phyloP scores from a whole-genome alignment of 2,329 filamentous ascomycete species.

The Thelonectria blattea region DNA sequence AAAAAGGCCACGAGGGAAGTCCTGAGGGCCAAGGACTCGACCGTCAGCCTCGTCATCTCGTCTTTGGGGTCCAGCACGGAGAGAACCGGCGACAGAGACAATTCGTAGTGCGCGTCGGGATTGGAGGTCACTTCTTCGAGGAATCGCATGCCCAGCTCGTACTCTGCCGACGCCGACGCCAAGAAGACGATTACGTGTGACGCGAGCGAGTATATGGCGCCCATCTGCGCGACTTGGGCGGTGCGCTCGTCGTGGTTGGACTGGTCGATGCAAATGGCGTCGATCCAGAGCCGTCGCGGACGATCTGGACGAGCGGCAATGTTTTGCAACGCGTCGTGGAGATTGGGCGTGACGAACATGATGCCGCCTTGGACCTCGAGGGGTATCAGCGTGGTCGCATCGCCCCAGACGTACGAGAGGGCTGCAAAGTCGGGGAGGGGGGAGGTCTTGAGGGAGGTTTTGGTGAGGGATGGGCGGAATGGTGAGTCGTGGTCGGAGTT shows the following conservation, averaged over 20 bases:
- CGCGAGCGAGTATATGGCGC: conserved; percentile 17
- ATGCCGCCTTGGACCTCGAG: neutral
- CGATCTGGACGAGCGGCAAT: neutral
- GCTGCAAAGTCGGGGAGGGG: neutral
- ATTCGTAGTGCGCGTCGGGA: conserved; percentile 16
- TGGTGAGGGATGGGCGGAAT: neutral
- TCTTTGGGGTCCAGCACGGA: neutral
- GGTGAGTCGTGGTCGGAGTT: neutral
- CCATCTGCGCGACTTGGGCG: conserved; percentile 8
- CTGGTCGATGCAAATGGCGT: neutral
- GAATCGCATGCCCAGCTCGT: conserved; percentile 4
- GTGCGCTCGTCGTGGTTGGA: neutral
- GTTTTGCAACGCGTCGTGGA: neutral
- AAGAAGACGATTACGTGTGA: conserved; percentile 17
- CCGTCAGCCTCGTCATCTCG: neutral
- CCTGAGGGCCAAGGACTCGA: conserved; percentile 3
- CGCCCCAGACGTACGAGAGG: neutral
- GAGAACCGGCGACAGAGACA: conserved; percentile 4
- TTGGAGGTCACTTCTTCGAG: conserved; percentile 5
- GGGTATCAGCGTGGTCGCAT: neutral
- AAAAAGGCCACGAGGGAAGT: conserved; percentile 17
- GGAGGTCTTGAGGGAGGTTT: neutral
- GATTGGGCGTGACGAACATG: neutral
- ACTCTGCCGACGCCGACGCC: conserved; percentile 2
- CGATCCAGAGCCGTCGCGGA: neutral